Evolutionary conservation across 306 rosid genomes (phyloP).

Genomic region (Mimosa pudica): DNA sequence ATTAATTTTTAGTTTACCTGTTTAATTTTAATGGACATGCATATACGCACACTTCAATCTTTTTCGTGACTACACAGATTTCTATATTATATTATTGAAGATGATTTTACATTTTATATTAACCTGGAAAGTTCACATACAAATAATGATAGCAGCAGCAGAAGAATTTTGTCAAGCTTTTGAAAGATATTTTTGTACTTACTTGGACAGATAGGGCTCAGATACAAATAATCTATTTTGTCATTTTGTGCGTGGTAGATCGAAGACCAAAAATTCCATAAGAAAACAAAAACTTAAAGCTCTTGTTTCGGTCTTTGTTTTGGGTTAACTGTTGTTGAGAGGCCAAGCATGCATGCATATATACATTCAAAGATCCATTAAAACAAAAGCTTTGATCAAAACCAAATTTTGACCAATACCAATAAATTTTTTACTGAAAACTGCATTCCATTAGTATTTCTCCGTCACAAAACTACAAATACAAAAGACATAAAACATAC

Average conservation of each 20-base stretch:
- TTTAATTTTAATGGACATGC: not conserved
- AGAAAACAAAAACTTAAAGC: not conserved
- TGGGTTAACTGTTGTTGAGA: not conserved
- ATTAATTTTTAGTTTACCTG: not conserved
- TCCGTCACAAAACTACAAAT: no score
- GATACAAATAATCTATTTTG: not conserved
- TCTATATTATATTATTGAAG: not conserved
- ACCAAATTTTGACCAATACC: not conserved
- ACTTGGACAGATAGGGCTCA: no score
- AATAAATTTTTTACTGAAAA: no score
- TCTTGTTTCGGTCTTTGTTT: not conserved
- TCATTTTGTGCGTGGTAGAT: not conserved
- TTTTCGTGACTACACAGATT: not conserved
- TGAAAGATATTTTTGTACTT: not conserved
- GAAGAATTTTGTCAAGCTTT: not conserved
- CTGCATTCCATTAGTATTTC: no score
- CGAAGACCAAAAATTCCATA: not conserved
- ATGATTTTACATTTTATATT: not conserved
- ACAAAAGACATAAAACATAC: no score
- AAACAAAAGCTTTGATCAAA: not conserved
- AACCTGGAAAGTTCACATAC: not conserved
- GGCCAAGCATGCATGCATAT: not conserved
- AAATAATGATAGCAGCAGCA: not conserved
- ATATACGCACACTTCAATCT: not conserved
- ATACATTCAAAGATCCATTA: not conserved